A percentile compares a stretch with the other conserved stretches of the same genome.
Conservation (phyloP, 2,329 filamentous ascomycete genomes). For the Penicillium thymicola region DNA sequence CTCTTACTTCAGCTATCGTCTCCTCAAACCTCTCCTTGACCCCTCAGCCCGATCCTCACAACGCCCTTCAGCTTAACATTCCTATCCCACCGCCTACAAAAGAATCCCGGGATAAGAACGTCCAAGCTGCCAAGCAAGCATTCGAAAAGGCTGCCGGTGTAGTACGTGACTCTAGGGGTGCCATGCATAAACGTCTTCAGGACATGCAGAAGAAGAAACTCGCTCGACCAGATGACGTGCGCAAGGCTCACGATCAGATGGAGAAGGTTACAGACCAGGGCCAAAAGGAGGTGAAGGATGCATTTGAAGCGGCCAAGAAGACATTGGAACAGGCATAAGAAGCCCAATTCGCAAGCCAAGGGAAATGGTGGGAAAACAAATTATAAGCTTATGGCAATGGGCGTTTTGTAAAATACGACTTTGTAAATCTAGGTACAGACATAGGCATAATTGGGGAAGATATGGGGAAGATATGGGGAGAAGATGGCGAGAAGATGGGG, state of each 20-base stretch:
- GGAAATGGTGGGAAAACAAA: neutral
- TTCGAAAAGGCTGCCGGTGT: constrained; percentile 42
- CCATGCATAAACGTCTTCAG: constrained; percentile 46
- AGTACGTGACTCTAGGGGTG: constrained; percentile 43
- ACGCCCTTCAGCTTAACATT: constrained; percentile 45
- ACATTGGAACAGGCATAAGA: constrained; percentile 34
- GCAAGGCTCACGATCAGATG: constrained; percentile 48
- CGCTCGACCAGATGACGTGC: constrained; percentile 45
- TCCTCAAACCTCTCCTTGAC: constrained; percentile 44
- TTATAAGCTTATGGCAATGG: neutral
- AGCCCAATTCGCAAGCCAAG: neutral
- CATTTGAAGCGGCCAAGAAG: constrained; percentile 44
- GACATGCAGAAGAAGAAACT: constrained; percentile 44
- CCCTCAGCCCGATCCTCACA: constrained; percentile 43
- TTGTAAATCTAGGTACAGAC: constrained; percentile 17
- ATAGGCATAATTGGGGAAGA: neutral
- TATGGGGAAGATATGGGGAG: neutral
- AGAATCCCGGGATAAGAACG: constrained; percentile 44
- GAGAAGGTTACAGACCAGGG: constrained; percentile 48
- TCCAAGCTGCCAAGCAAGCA: constrained; percentile 40
- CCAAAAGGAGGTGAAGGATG: constrained; percentile 45
- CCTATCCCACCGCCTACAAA: constrained; percentile 47
- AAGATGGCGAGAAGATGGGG: neutral
- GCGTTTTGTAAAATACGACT: constrained; percentile 7
- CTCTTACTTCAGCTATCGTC: constrained; percentile 42